Evolutionary conservation across 2,329 filamentous ascomycete genomes (phyloP).

Genomic region (Pezicula neosporulosa): DNA sequence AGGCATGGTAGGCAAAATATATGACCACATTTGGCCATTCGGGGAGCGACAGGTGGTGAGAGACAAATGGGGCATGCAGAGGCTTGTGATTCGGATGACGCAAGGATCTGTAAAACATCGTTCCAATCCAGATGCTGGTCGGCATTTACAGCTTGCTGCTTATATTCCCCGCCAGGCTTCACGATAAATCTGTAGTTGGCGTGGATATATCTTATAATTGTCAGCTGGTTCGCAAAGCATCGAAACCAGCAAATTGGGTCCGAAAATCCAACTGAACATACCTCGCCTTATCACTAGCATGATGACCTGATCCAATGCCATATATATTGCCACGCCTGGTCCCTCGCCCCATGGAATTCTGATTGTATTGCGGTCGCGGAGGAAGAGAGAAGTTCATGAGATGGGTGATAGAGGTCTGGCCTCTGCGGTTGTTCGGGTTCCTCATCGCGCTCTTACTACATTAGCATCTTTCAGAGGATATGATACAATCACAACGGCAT

Average conservation of each 20-base stretch:
- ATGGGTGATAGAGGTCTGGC: slow-evolving; percentile 96
- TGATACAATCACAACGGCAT: background rate
- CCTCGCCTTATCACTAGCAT: slow-evolving; percentile 86
- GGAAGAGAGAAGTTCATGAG: slow-evolving; percentile 88
- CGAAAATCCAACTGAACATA: slow-evolving; percentile 37
- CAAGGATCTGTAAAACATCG: slow-evolving; percentile 85
- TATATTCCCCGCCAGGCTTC: slow-evolving; percentile 75
- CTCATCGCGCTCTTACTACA: slow-evolving; percentile 39
- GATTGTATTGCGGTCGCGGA: slow-evolving; percentile 59
- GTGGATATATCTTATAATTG: slow-evolving; percentile 69
- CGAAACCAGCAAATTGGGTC: slow-evolving; percentile 3
- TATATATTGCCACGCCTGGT: slow-evolving; percentile 69
- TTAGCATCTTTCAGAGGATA: slow-evolving; percentile 7
- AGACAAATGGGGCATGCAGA: slow-evolving; percentile 93
- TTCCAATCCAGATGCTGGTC: slow-evolving; percentile 90
- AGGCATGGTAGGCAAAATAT: slow-evolving; percentile 94
- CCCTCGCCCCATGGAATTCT: slow-evolving; percentile 46
- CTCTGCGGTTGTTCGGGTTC: slow-evolving; percentile 72
- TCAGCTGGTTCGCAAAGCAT: slow-evolving; percentile 4
- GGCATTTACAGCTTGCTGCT: slow-evolving; percentile 76
- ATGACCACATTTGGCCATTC: slow-evolving; percentile 96
- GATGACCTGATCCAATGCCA: slow-evolving; percentile 85
- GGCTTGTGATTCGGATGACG: slow-evolving; percentile 82
- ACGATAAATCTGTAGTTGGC: slow-evolving; percentile 98
- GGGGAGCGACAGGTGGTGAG: slow-evolving; percentile 84